These are phyloP conservation scores for Chlamydomonas schloesseri DNA, from an alignment of 139 green algal genomes.

Conservation along the genomic window DNA sequence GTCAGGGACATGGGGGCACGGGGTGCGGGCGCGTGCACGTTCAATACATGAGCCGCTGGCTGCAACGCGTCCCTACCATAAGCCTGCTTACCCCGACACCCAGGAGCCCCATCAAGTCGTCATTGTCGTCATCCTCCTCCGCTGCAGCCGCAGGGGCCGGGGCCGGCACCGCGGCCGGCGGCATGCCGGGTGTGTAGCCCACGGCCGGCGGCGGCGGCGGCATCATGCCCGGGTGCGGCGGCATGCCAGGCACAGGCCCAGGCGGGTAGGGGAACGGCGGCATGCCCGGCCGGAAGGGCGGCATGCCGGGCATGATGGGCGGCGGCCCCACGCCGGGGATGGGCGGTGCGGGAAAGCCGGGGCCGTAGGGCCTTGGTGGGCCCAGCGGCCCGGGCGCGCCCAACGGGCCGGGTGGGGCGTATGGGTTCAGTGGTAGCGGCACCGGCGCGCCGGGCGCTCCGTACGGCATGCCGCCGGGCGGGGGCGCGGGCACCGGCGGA, in stretches of 20 bases:
- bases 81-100: not conserved
- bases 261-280: not conserved
- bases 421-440: not conserved
- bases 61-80: not conserved
- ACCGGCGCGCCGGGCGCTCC: too few relatives aligned
- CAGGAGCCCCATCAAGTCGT: not conserved
- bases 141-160: not conserved
- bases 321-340: not conserved
- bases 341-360: too few relatives aligned
- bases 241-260: not conserved
- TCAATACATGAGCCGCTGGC: too few relatives aligned
- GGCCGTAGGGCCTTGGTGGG: too few relatives aligned
- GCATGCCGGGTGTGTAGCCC: too few relatives aligned
- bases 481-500: too few relatives aligned
- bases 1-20: too few relatives aligned
- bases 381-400: too few relatives aligned
- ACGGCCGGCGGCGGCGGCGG: too few relatives aligned
- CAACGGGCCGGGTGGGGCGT: too few relatives aligned
- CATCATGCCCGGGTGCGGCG: not conserved
- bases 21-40: too few relatives aligned
- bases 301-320: not conserved
- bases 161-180: not conserved
- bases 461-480: not conserved
- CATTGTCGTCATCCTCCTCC: not conserved
- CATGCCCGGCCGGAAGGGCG: not conserved